Evolutionary conservation across 805 yeast species (phyloP).

Genomic region (Wickerhamiella azymoides): DNA sequence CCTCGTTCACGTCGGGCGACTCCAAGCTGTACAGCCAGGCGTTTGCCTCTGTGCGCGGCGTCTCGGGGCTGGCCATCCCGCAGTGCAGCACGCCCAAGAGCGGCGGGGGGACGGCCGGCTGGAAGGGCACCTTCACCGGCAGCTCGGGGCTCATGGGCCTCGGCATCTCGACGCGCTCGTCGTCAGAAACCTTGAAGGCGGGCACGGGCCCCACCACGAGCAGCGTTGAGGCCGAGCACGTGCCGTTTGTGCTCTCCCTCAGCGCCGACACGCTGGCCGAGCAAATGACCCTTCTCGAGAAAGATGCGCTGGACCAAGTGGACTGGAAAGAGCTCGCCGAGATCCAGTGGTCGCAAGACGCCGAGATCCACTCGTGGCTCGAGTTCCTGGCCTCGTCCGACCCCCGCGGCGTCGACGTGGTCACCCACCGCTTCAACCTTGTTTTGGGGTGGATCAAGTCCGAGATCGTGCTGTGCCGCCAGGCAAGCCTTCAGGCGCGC

Average conservation of each 20-base stretch:
- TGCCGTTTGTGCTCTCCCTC: conserved; percentile 68
- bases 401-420: conserved; percentile 64
- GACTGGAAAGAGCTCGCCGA: conserved; percentile 88
- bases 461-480: conserved; percentile 61
- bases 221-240: conserved; percentile 36
- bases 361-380: conserved; percentile 75
- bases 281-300: conserved; percentile 77
- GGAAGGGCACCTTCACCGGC: no score
- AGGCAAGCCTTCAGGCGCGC: conserved; percentile 43
- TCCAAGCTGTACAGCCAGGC: conserved; percentile 11
- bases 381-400: conserved; percentile 46
- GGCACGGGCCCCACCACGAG: no score
- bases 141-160: no score
- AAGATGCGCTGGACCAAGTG: conserved; percentile 66
- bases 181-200: no score
- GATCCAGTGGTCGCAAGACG: conserved; percentile 52
- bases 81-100: not conserved
- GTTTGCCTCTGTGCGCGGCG: conserved; percentile 8
- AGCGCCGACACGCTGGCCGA: conserved; percentile 54
- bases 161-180: no score
- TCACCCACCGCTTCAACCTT: conserved; percentile 72
- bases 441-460: conserved; percentile 87
- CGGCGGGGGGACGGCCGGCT: no score
- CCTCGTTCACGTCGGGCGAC: conserved; percentile 7
- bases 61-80: conserved; percentile 7